Base-by-base conservation (phyloP, 2,329 filamentous ascomycete species). In the Alternaria tenuissima region DNA sequence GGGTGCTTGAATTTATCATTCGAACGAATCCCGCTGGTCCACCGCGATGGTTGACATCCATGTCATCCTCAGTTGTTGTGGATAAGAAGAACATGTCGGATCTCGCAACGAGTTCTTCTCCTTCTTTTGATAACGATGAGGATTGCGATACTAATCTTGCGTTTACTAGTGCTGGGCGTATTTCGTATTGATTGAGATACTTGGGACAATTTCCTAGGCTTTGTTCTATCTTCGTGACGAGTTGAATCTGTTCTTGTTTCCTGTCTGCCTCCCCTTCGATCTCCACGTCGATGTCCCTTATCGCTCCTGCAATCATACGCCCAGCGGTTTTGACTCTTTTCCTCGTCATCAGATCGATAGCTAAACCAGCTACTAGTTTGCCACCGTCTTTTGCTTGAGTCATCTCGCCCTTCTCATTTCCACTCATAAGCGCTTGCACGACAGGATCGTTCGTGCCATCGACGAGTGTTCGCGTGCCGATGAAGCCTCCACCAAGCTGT, bases 41-140 rank as follows among this genome's bases (percentile, higher is more conserved):
- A 38, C 93, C 93, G 6, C 93, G 87, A 69, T 92, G 87, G 72
- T 96, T 96, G 7, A 89, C 91, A 75, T 96, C 92, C 92, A 96
- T 96, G 55, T 88, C 87, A 14, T 81, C 76, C 5, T 77, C 72
- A 14, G 86, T 84, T 68, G 90, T 84, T 1, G 87, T 91, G 18
- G 91, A 89, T 39, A 96, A 80, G 78, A 96, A 96, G 76, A 96
- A 88, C 67, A 93, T 82, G 73, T 96, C 93, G 3, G 90, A 86
- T 63, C 84, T 84, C 1, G 75, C 72, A 16, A 96, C 79, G 30
- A 95, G 72, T 7, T 84, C 80, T 8, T 89, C 63, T 1, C 89
- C 90, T 51, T 83, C 81, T 7, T 74, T 68, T 0, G 85, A 78
- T 4, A 94, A 78, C 4, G 80, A 77, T 3, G 82, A 65, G 3